phyloP scores from a whole-genome alignment of 768 basidiomycete species.

The Infundibulicybe gibba region DNA sequence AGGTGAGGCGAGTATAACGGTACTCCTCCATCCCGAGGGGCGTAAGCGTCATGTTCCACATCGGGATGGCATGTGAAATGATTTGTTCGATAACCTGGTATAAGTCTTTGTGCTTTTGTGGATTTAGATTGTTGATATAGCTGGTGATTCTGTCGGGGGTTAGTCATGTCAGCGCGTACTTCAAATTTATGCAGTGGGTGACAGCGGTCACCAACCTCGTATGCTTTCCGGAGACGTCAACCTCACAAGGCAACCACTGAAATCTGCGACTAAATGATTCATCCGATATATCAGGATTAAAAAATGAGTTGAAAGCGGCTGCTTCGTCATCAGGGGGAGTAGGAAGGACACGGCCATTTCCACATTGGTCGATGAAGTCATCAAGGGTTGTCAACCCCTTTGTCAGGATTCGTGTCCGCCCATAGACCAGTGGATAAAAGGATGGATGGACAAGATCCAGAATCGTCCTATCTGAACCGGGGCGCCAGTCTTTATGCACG shows the following conservation, averaged over 20 bases:
- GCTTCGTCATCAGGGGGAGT: neutral
- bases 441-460: slow-evolving; percentile 25
- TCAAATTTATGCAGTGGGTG: neutral
- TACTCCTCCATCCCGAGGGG: slow-evolving; percentile 8
- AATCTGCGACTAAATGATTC: slow-evolving; percentile 6
- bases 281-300: no score
- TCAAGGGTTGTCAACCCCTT: slow-evolving; percentile 4
- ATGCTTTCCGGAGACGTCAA: neutral
- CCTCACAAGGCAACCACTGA: slow-evolving; percentile 9
- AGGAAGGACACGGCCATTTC: neutral
- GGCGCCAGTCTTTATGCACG: slow-evolving; percentile 36
- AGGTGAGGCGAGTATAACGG: slow-evolving; percentile 5
- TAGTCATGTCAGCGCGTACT: neutral
- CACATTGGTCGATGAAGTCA: slow-evolving; percentile 5
- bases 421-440: slow-evolving; percentile 21
- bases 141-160: slow-evolving; percentile 5
- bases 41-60: slow-evolving; percentile 16
- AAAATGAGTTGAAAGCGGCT: slow-evolving; percentile 3
- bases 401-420: slow-evolving; percentile 11
- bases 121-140: slow-evolving; percentile 31
- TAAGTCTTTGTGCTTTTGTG: slow-evolving; percentile 8
- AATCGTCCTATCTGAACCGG: slow-evolving; percentile 31
- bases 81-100: slow-evolving; percentile 11
- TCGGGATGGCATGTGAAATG: slow-evolving; percentile 12
- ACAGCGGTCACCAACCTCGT: neutral